Conservation (phyloP, 805 yeast genomes). For the Yarrowia osloensis region DNA sequence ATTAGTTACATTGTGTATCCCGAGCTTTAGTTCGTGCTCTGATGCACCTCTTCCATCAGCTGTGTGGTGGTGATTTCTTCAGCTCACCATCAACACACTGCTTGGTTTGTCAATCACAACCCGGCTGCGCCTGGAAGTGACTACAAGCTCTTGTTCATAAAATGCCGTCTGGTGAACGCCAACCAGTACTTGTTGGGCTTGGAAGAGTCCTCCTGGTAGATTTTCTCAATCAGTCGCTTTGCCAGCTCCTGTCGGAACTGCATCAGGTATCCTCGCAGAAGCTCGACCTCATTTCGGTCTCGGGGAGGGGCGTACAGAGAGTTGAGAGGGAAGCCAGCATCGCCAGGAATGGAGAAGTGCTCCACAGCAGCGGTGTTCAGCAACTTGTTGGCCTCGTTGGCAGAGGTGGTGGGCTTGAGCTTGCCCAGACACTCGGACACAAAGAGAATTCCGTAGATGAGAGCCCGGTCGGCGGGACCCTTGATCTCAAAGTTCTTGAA, state of each 20-base stretch:
- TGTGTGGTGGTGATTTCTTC: not conserved
- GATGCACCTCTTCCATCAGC: not conserved
- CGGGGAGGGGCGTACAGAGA: conserved; percentile 72
- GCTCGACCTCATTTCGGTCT: conserved; percentile 72
- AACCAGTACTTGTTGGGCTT: conserved; percentile 90
- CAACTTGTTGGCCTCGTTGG: conserved; percentile 47
- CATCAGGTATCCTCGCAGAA: conserved; percentile 76
- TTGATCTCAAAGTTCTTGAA: conserved; percentile 96
- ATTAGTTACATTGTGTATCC: conserved; percentile 21
- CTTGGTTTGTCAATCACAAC: not conserved
- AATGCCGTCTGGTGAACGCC: conserved; percentile 90
- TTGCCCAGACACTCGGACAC: conserved; percentile 80
- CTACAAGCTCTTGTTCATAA: conserved; percentile 86
- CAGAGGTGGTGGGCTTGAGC: conserved; percentile 52
- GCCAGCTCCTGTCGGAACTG: conserved; percentile 96
- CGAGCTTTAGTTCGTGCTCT: not conserved
- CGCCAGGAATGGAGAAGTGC: conserved; percentile 90
- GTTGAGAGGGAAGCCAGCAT: conserved; percentile 89
- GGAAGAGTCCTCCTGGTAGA: conserved; percentile 59
- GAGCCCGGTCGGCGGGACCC: conserved; percentile 88
- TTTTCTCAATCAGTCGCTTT: conserved; percentile 69
- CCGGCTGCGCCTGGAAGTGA: not conserved
- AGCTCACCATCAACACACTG: not conserved
- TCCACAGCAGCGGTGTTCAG: conserved; percentile 86
- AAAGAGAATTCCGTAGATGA: conserved; percentile 90